These are phyloP conservation scores for Neospermospora avenae DNA, from an alignment of 2,329 filamentous ascomycete species.

Conservation along the genomic window DNA sequence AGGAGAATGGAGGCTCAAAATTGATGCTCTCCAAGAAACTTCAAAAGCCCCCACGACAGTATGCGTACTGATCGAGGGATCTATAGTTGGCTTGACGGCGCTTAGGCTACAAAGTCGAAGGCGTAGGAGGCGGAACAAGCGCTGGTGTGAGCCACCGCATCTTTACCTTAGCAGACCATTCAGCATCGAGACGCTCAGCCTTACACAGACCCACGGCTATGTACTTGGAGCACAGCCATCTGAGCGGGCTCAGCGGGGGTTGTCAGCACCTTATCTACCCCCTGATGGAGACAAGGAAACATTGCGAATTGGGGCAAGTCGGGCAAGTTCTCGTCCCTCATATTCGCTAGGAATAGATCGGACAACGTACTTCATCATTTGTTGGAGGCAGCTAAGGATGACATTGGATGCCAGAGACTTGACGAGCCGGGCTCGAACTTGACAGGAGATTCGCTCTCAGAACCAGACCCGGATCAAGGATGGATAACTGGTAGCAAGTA, in stretches of 20 bases:
- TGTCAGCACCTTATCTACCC: constrained; percentile 23
- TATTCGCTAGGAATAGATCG: no score
- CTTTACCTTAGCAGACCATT: constrained; percentile 6
- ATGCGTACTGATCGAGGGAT: not conserved
- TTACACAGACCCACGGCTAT: constrained; percentile 6
- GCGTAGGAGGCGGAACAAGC: not conserved
- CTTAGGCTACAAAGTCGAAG: constrained; percentile 7
- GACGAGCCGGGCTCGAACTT: not conserved
- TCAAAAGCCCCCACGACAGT: not conserved
- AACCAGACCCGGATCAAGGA: not conserved
- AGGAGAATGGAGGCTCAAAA: no score
- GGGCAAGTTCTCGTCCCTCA: no score
- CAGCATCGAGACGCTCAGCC: constrained; percentile 6
- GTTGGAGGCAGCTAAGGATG: not conserved
- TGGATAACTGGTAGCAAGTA: not conserved
- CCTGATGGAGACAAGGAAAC: constrained; percentile 1
- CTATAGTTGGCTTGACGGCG: constrained; percentile 4
- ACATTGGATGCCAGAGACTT: not conserved
- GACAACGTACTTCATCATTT: no score
- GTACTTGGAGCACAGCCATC: constrained; percentile 20
- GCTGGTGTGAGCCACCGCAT: constrained; percentile 7
- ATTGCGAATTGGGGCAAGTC: no score
- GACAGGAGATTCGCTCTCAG: not conserved
- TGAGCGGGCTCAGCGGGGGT: constrained; percentile 16
- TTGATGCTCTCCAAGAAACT: not conserved